Evolutionary conservation across 2,329 filamentous ascomycete species (phyloP), one percentile per base, ranked within the genome.

Genomic region (Teratosphaeriaceae sp.): DNA sequence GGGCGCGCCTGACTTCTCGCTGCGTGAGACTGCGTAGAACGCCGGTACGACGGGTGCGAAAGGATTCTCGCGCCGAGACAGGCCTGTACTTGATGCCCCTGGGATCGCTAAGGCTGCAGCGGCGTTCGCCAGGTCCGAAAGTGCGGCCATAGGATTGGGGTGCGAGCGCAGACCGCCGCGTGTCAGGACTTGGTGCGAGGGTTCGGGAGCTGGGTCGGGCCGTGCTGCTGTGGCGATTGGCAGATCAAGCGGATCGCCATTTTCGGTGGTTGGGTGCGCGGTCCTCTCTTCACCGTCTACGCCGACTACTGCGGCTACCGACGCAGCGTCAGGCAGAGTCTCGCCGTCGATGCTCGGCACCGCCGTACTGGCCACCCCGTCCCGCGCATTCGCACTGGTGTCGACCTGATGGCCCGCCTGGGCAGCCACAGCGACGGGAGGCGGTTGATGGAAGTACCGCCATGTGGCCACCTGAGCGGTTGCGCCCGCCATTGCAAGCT

Each of bases 171-270:
- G n/a, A n/a, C n/a, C n/a, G 42, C 72, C 72, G 42, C 72, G 72
- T 5, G 68, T 73, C 68, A 77, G 31, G 61, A 76, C 57, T 69
- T 82, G 63, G 62, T 76, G 65, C 33, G 76, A 79, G 16, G 75
- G 69, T 11, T 76, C 76, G 29, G 79, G 74, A 39, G 76, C 73
- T 78, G 82, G 82, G 42, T 78, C 78, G 3, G 55, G n/a, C n/a
- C n/a, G 48, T 16, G 58, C 52, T 15, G 49, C 50, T n/a, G 55
- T 47, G 15, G 56, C n/a, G n/a, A n/a, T n/a, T n/a, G n/a, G n/a
- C n/a, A n/a, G n/a, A n/a, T n/a, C n/a, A n/a, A n/a, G n/a, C n/a
- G n/a, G n/a, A n/a, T 22, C 18, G 24, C 53, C 54, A 23, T 49
- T 51, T 44, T 48, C 48, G 15, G 45, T 53, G n/a, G 50, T 51